A percentile compares a stretch with the other conserved stretches of the same genome.
Evolutionary conservation across 2,329 filamentous ascomycete genomes (phyloP).

Genomic region (Colletotrichum euphorbiae): DNA sequence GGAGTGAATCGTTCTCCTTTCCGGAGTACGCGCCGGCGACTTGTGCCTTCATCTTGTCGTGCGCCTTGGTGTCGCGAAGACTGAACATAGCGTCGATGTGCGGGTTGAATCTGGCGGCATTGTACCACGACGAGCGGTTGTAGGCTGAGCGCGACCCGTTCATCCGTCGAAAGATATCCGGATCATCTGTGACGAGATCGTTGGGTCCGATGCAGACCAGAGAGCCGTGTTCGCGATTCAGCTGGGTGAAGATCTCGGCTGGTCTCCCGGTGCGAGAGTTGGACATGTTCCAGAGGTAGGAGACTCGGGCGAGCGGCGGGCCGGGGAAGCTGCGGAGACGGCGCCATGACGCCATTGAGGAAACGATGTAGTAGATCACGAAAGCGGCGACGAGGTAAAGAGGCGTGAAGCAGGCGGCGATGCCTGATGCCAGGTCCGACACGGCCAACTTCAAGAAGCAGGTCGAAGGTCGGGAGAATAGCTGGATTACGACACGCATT

Average conservation of each 20-base stretch:
- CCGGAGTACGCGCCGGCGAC: constrained; percentile 56
- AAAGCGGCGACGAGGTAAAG: constrained; percentile 7
- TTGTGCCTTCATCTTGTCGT: constrained; percentile 46
- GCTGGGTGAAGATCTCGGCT: constrained; percentile 22
- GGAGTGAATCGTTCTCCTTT: constrained; percentile 63
- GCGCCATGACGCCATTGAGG: constrained; percentile 46
- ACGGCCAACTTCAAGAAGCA: constrained; percentile 5
- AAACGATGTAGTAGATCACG: constrained; percentile 39
- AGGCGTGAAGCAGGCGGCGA: background rate
- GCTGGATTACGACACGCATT: background rate
- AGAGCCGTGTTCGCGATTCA: constrained; percentile 35
- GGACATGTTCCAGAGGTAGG: constrained; percentile 36
- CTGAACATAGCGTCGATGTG: constrained; percentile 39
- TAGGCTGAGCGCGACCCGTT: constrained; percentile 33
- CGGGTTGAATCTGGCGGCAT: constrained; percentile 32
- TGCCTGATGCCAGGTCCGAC: background rate
- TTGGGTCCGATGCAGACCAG: constrained; percentile 42
- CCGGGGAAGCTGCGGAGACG: constrained; percentile 29
- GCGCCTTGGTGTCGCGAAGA: constrained; percentile 51
- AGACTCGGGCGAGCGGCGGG: constrained; percentile 29
- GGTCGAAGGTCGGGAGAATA: background rate
- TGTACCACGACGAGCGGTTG: constrained; percentile 40
- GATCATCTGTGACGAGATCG: constrained; percentile 40
- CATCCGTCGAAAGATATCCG: constrained; percentile 37
- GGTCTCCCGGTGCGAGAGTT: constrained; percentile 30